phyloP scores from a whole-genome alignment of 768 basidiomycete species.

The Tricholoma furcatifolium region DNA sequence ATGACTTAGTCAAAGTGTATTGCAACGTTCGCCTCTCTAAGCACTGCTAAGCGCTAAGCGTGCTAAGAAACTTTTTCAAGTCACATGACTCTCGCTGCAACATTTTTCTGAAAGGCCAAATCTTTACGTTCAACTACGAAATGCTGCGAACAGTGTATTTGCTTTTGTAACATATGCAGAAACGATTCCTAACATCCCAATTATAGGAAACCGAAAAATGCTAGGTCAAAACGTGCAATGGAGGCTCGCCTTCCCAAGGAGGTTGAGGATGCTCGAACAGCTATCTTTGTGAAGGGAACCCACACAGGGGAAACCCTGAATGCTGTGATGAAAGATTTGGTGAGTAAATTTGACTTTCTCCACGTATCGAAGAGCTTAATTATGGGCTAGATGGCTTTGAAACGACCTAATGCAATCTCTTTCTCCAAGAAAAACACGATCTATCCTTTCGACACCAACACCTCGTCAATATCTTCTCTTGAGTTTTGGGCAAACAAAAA shows the following conservation, averaged over 20 bases:
- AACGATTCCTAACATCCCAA: neutral
- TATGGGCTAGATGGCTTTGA: slow-evolving; percentile 80
- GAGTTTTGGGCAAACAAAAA: slow-evolving; percentile 95
- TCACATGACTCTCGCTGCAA: neutral
- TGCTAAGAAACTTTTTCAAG: too few relatives aligned
- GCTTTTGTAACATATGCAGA: neutral
- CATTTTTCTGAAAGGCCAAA: too few relatives aligned
- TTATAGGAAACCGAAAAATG: slow-evolving; percentile 86
- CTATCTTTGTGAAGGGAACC: slow-evolving; percentile 88
- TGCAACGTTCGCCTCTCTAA: too few relatives aligned
- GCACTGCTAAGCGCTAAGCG: too few relatives aligned
- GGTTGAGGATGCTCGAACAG: slow-evolving; percentile 83
- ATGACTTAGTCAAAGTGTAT: too few relatives aligned
- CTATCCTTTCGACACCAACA: slow-evolving; percentile 83
- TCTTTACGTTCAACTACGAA: neutral
- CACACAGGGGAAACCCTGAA: slow-evolving; percentile 81
- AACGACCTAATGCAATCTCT: slow-evolving; percentile 85
- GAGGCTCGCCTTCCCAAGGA: slow-evolving; percentile 88
- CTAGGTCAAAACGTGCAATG: slow-evolving; percentile 86
- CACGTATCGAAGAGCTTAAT: neutral
- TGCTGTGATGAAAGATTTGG: slow-evolving; percentile 85
- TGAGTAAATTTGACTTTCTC: slow-evolving; percentile 25
- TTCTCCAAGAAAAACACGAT: slow-evolving; percentile 94
- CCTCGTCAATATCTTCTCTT: slow-evolving; percentile 54
- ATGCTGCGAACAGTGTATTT: slow-evolving; percentile 15